Evolutionary conservation across 768 basidiomycete species (phyloP).

Genomic region (Suillus bovinus): DNA sequence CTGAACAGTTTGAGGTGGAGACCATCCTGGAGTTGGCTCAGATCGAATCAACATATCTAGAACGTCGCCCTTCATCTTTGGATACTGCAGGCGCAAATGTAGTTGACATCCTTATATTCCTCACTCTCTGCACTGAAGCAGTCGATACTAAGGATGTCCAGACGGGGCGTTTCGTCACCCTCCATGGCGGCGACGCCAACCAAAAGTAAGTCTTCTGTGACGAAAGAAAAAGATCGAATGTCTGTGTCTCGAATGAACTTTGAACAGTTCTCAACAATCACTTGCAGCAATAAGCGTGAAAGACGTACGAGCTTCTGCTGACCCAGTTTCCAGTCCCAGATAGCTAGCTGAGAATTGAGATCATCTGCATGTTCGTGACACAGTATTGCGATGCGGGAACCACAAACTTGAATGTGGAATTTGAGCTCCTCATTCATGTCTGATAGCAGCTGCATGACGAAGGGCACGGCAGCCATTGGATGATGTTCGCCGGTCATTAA

Average conservation of each 20-base stretch:
- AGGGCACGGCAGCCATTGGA: conserved; percentile 18
- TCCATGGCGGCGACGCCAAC: conserved; percentile 18
- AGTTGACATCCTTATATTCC: conserved; percentile 18
- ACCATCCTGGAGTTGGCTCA: conserved; percentile 34
- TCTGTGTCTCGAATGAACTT: conserved; percentile 23
- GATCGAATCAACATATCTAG: conserved; percentile 32
- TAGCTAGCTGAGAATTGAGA: conserved; percentile 18
- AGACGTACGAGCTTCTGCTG: conserved; percentile 28
- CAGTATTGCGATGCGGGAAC: conserved; percentile 31
- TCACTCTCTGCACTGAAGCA: conserved; percentile 6
- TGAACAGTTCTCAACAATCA: background rate
- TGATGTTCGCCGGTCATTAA: conserved; percentile 32
- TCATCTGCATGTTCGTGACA: conserved; percentile 16
- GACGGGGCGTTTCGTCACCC: conserved; percentile 8
- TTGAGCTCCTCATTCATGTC: conserved; percentile 8
- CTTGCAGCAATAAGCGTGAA: background rate
- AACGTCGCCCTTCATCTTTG: conserved; percentile 17
- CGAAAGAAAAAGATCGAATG: conserved; percentile 36
- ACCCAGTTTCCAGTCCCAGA: conserved; percentile 39
- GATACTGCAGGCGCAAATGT: conserved; percentile 29
- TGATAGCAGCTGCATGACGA: conserved; percentile 16
- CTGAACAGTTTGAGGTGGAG: conserved; percentile 8
- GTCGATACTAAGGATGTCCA: conserved; percentile 24
- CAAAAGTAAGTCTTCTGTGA: conserved; percentile 32
- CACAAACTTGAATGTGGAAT: conserved; percentile 35